These are phyloP conservation scores for Akanthomyces muscarius DNA, from an alignment of 2,329 filamentous ascomycete genomes.

Conservation along the genomic window DNA sequence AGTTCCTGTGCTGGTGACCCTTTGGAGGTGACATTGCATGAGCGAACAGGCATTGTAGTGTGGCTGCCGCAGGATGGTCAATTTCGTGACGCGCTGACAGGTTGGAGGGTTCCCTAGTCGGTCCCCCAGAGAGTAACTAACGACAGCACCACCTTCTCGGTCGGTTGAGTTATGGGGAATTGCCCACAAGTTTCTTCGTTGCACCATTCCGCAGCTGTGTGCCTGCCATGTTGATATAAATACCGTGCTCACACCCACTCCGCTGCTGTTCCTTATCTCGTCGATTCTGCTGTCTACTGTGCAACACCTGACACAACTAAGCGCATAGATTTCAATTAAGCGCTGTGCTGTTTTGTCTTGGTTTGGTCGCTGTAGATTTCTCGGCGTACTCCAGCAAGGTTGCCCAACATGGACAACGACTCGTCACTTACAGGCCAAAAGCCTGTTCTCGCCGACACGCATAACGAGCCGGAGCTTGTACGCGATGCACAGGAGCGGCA, in stretches of 20 bases:
- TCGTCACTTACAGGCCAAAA: constrained; percentile 5
- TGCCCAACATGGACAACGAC: constrained; percentile 7
- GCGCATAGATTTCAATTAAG: neutral
- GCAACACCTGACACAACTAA: neutral
- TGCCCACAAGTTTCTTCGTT: neutral
- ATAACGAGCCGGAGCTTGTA: neutral
- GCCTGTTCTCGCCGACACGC: neutral
- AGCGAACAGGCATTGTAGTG: neutral
- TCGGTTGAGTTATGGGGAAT: neutral
- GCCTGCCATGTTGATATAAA: neutral
- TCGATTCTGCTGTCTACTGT: neutral
- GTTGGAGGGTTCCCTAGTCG: neutral
- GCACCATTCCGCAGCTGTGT: neutral
- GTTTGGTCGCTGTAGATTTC: neutral
- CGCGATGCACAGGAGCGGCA: neutral
- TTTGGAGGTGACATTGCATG: neutral
- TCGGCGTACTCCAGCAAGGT: neutral
- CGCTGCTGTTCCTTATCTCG: neutral
- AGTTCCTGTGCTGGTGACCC: neutral
- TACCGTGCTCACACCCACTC: neutral
- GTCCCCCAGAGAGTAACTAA: neutral
- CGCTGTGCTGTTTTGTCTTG: neutral
- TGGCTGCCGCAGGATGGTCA: neutral
- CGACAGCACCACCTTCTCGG: neutral
- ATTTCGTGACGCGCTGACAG: neutral